phyloP scores from a whole-genome alignment of 176 grass and related monocot genomes.

The Typha latifolia region DNA sequence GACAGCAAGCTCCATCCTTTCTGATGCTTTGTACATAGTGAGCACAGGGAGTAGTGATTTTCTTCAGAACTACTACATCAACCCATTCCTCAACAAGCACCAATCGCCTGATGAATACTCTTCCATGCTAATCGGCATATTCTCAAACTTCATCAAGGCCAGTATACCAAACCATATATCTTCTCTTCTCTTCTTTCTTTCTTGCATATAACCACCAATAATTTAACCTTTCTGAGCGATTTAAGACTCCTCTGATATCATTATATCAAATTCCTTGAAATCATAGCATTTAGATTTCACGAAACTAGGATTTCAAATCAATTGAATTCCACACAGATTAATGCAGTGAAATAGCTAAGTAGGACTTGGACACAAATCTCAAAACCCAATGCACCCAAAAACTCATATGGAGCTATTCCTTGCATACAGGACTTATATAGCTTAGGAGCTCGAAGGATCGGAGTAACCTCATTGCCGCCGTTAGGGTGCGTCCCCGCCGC shows the following conservation, averaged over 20 bases:
- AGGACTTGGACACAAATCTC: too few species aligned
- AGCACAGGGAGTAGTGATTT: constrained; percentile 67
- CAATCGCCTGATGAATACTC: constrained; percentile 44
- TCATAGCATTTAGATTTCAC: too few species aligned
- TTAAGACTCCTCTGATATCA: too few species aligned
- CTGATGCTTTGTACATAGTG: constrained; percentile 56
- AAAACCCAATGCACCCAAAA: too few species aligned
- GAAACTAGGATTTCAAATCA: too few species aligned
- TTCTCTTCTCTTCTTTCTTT: background rate
- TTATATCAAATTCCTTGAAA: too few species aligned
- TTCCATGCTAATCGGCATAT: constrained; percentile 38
- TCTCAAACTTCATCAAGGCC: constrained; percentile 34
- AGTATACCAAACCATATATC: constrained; percentile 11
- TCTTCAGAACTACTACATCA: constrained; percentile 89
- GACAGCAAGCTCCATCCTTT: constrained; percentile 34
- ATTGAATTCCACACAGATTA: too few species aligned
- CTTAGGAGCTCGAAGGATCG: constrained; percentile 59
- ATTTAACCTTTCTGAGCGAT: too few species aligned
- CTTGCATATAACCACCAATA: background rate
- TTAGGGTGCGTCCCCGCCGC: constrained; percentile 64
- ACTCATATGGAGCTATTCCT: too few species aligned
- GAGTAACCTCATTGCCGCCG: constrained; percentile 57
- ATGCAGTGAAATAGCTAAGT: too few species aligned
- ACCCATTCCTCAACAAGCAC: constrained; percentile 36
- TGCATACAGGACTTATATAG: constrained; percentile 46